Evolutionary conservation across 1,284 basidiomycete genomes (phyloP).

Genomic region (Moesziomyces sp.): DNA sequence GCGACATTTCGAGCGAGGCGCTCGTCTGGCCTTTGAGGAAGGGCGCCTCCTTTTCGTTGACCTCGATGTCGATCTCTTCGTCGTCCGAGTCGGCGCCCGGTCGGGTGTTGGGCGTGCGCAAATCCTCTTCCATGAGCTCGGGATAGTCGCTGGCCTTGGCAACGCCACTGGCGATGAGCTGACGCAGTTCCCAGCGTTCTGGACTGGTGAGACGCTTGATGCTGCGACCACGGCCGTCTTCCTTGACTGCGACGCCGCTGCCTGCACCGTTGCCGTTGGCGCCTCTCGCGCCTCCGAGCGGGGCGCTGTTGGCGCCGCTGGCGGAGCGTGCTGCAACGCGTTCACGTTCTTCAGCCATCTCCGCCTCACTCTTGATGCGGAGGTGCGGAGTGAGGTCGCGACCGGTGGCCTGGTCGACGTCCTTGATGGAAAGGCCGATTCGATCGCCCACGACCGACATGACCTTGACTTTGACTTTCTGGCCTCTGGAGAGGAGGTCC

Average conservation of each 20-base stretch:
- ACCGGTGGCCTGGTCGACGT: constrained; percentile 91
- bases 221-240: constrained; percentile 50
- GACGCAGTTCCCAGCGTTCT: constrained; percentile 99
- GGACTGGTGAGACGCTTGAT: constrained; percentile 94
- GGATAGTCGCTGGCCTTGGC: constrained; percentile 94
- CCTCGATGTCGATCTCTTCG: constrained; percentile 90
- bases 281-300: constrained; percentile 57
- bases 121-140: constrained; percentile 81
- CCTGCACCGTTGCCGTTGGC: constrained; percentile 19
- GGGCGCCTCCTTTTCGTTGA: constrained; percentile 94
- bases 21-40: constrained; percentile 97
- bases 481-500: constrained; percentile 84
- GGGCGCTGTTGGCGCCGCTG: constrained; percentile 71
- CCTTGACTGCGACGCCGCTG: constrained; percentile 47
- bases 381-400: constrained; percentile 92
- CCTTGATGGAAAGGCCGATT: constrained; percentile 92
- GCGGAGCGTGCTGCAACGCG: constrained; percentile 37
- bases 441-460: constrained; percentile 85
- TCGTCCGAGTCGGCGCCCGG: constrained; percentile 54
- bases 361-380: constrained; percentile 90
- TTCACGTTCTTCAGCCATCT: constrained; percentile 69
- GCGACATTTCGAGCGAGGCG: constrained; percentile 91
- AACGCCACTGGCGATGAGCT: constrained; percentile 94
- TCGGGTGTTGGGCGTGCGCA: constrained; percentile 54
- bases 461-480: constrained; percentile 84